phyloP scores from a whole-genome alignment of 805 yeast species.

The Jamesozyma hellenica region DNA sequence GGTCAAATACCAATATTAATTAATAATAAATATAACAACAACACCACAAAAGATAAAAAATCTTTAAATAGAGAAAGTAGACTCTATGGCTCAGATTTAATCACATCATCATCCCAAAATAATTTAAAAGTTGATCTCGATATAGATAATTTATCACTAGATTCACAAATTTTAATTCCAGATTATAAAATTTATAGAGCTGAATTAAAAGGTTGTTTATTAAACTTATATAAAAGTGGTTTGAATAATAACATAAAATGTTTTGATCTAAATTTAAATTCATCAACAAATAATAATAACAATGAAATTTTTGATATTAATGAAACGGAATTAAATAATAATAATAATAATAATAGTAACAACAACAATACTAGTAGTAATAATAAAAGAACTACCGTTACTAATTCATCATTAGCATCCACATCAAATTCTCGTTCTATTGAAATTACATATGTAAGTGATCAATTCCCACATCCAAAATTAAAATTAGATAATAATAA shows the following conservation, averaged over 20 bases:
- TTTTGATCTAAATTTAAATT: slow-evolving; percentile 30
- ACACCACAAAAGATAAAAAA: slow-evolving; percentile 1
- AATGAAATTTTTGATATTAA: too few relatives aligned
- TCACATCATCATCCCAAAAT: not conserved
- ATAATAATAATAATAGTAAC: not conserved
- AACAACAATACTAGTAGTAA: not conserved
- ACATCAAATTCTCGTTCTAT: too few relatives aligned
- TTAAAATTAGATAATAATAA: slow-evolving; percentile 40
- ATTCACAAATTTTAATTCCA: slow-evolving; percentile 16
- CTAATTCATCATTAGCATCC: too few relatives aligned
- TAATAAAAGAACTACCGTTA: not conserved
- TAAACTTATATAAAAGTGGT: slow-evolving; percentile 53
- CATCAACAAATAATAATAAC: not conserved
- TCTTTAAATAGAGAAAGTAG: slow-evolving; percentile 19
- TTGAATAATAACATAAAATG: slow-evolving; percentile 34
- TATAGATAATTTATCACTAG: slow-evolving; percentile 5
- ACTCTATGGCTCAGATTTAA: slow-evolving; percentile 10
- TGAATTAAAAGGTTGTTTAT: slow-evolving; percentile 57
- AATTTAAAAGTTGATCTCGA: too few relatives aligned
- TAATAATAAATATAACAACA: not conserved
- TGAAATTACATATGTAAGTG: slow-evolving; percentile 30
- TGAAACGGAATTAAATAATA: too few relatives aligned
- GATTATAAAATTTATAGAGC: slow-evolving; percentile 44
- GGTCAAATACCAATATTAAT: slow-evolving; percentile 12
- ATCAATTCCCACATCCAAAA: slow-evolving; percentile 53